Conservation (phyloP, 352 stramenopile genomes). For the Phytophthora boehmeriae region DNA sequence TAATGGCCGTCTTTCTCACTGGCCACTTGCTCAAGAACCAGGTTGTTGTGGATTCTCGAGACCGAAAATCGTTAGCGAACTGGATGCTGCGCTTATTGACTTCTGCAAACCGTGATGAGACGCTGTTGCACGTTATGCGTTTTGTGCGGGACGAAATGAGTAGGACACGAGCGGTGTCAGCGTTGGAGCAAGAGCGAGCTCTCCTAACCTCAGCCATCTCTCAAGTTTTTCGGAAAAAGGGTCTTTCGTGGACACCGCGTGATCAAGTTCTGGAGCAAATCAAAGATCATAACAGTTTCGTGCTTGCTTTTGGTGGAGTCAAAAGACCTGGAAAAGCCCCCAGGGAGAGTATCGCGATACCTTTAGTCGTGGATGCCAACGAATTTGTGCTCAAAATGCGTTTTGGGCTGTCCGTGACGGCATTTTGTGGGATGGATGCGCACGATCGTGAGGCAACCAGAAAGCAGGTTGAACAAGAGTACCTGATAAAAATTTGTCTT, state of each 20-base stretch:
- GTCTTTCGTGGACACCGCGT: constrained; percentile 31
- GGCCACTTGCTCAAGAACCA: constrained; percentile 66
- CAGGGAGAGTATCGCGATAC: constrained; percentile 8
- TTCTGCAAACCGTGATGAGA: constrained; percentile 62
- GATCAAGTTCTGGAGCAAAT: constrained; percentile 20
- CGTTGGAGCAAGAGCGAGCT: constrained; percentile 33
- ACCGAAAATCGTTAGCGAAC: constrained; percentile 64
- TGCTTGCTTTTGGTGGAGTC: constrained; percentile 30
- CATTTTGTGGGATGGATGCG: constrained; percentile 13
- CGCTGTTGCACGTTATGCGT: constrained; percentile 63
- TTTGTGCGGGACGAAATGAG: constrained; percentile 61
- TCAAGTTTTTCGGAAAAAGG: constrained; percentile 58
- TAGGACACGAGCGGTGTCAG: constrained; percentile 19
- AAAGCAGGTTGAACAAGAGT: constrained; percentile 31
- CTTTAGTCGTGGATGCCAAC: constrained; percentile 41
- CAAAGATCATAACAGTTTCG: constrained; percentile 17
- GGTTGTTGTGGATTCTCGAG: constrained; percentile 52
- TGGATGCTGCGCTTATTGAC: constrained; percentile 78
- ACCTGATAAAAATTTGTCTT: constrained; percentile 50
- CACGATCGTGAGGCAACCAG: constrained; percentile 17
- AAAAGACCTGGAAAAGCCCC: not conserved
- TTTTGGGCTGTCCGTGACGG: constrained; percentile 24
- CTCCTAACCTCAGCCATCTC: constrained; percentile 38
- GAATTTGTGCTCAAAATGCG: constrained; percentile 54
- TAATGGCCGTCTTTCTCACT: constrained; percentile 81